Evolutionary conservation across 2,329 filamentous ascomycete genomes (phyloP).

Genomic region (Tolypocladium nubicola): DNA sequence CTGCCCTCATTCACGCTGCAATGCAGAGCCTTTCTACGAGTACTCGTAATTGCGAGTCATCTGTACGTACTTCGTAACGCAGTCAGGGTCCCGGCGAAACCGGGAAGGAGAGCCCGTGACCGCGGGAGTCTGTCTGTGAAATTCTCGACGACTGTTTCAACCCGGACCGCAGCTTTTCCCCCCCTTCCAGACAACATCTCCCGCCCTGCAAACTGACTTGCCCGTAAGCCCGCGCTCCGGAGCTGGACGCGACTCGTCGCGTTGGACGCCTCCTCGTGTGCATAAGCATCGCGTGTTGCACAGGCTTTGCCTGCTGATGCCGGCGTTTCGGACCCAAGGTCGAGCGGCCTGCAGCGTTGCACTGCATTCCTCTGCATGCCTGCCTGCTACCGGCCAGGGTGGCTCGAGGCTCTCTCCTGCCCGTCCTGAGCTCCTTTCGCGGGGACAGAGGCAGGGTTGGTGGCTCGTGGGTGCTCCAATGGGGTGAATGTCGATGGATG

Average conservation of each 20-base stretch:
- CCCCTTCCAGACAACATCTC: not conserved
- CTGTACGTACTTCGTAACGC: not conserved
- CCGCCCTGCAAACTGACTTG: not conserved
- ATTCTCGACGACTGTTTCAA: not conserved
- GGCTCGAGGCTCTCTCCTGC: not conserved
- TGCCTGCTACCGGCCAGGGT: not conserved
- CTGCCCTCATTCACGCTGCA: not conserved
- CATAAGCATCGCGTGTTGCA: not conserved
- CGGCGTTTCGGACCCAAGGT: not conserved
- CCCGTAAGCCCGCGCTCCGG: not conserved
- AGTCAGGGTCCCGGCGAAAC: not conserved
- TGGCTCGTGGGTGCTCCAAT: not conserved
- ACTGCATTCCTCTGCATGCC: not conserved
- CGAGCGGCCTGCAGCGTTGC: not conserved
- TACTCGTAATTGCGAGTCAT: not conserved
- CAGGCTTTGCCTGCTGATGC: not conserved
- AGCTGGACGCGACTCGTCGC: not conserved
- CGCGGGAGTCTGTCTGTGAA: not conserved
- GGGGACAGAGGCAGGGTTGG: not conserved
- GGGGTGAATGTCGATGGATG: not conserved
- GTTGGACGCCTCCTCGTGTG: not conserved
- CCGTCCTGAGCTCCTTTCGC: not conserved
- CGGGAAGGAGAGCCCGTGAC: not conserved
- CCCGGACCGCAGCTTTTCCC: not conserved
- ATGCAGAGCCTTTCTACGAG: no score